Evolutionary conservation across 306 rosid genomes (phyloP).

Genomic region (Cucumis sativus): DNA sequence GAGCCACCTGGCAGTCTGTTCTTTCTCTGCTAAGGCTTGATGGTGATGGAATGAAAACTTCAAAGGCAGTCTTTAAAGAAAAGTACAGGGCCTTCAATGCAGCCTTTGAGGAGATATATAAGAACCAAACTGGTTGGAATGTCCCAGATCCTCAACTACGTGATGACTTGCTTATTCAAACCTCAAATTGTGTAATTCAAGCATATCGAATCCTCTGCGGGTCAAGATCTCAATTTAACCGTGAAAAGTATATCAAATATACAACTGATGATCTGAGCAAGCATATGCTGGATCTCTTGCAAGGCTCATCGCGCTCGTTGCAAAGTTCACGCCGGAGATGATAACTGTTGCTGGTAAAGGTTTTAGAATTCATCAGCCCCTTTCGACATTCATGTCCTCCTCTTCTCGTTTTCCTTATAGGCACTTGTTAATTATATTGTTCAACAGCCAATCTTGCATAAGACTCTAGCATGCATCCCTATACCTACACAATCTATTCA

Average conservation of each 20-base stretch:
- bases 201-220: constrained; percentile 38
- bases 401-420: neutral
- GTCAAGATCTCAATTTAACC: constrained; percentile 14
- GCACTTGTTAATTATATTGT: neutral
- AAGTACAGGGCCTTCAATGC: constrained; percentile 28
- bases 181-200: constrained; percentile 37
- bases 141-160: constrained; percentile 33
- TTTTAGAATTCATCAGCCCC: neutral
- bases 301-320: constrained; percentile 33
- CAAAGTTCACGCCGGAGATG: constrained; percentile 18
- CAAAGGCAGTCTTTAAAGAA: constrained; percentile 14
- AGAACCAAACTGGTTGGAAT: constrained; percentile 57
- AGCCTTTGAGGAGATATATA: constrained; percentile 49
- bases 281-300: constrained; percentile 44
- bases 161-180: constrained; percentile 41
- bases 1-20: constrained; percentile 32
- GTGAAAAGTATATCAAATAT: constrained; percentile 46
- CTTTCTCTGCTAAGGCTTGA: constrained; percentile 23
- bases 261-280: constrained; percentile 30
- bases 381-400: neutral
- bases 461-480: neutral
- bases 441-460: neutral
- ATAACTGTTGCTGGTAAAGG: neutral
- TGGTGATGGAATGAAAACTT: neutral
- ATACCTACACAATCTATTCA: neutral